These are phyloP conservation scores for Backusella liffmaniae DNA, from an alignment of 192 early-diverging fungal species.

Conservation along the genomic window DNA sequence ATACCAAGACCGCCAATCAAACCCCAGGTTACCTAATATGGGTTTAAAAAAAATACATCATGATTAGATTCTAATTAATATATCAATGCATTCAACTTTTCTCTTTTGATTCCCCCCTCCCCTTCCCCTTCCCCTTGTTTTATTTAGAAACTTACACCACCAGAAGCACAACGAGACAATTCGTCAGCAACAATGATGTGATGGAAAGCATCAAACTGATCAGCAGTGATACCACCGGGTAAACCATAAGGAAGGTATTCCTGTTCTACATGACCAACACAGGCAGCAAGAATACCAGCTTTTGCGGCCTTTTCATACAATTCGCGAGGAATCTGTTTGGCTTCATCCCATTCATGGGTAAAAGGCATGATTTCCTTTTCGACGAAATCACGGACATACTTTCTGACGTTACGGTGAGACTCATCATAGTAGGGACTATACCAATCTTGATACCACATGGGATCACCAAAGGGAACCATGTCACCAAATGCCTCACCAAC, in stretches of 20 bases:
- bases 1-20: slow-evolving; percentile 56
- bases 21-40: slow-evolving; percentile 16
- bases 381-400: slow-evolving; percentile 64
- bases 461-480: slow-evolving; percentile 75
- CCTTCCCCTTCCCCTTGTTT: background rate
- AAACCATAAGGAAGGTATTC: slow-evolving; percentile 35
- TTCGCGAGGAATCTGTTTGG: slow-evolving; percentile 67
- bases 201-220: slow-evolving; percentile 68
- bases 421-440: slow-evolving; percentile 79
- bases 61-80: background rate
- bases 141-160: slow-evolving; percentile 52
- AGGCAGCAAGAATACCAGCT: slow-evolving; percentile 64
- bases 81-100: background rate
- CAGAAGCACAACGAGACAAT: slow-evolving; percentile 75
- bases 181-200: slow-evolving; percentile 79
- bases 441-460: slow-evolving; percentile 68
- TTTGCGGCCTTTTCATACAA: slow-evolving; percentile 72
- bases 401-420: slow-evolving; percentile 59
- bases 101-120: background rate
- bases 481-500: slow-evolving; percentile 64
- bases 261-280: slow-evolving; percentile 48
- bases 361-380: slow-evolving; percentile 77
- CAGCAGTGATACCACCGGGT: slow-evolving; percentile 47
- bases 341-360: slow-evolving; percentile 79
- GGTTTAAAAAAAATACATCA: background rate